Conservation (phyloP, 1,284 basidiomycete genomes). For the Bondarzewia mesenterica region DNA sequence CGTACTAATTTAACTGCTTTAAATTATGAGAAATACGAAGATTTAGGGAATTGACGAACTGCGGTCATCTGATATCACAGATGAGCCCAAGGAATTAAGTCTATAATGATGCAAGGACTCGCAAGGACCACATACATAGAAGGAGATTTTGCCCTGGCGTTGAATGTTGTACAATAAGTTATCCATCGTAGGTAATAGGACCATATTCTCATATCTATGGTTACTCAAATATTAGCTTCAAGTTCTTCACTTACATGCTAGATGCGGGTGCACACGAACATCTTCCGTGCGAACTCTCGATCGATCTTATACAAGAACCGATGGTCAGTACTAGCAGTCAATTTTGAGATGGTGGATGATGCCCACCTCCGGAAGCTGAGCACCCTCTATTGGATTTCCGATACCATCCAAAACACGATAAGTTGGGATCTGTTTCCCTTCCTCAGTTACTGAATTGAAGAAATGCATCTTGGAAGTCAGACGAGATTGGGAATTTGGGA, state of each 20-base stretch:
- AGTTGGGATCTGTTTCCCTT: conserved; percentile 64
- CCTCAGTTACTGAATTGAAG: conserved; percentile 65
- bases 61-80: conserved; percentile 59
- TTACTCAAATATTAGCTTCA: conserved; percentile 1
- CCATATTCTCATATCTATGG: conserved; percentile 73
- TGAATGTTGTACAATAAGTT: conserved; percentile 88
- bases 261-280: conserved; percentile 35
- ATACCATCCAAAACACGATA: conserved; percentile 76
- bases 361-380: conserved; percentile 65
- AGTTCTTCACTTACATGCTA: neutral
- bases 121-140: conserved; percentile 59
- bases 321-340: neutral
- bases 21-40: conserved; percentile 1
- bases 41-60: conserved; percentile 33
- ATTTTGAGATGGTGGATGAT: conserved; percentile 8
- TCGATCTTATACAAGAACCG: conserved; percentile 66
- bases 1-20: conserved; percentile 43
- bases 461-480: conserved; percentile 63
- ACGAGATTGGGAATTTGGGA: conserved; percentile 59
- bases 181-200: conserved; percentile 78
- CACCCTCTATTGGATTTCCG: conserved; percentile 66
- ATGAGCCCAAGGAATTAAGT: conserved; percentile 3
- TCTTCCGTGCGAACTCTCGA: conserved; percentile 58
- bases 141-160: conserved; percentile 89
- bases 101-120: no score